Conservation (phyloP, 768 basidiomycete genomes). For the Lactifluus piperatus region DNA sequence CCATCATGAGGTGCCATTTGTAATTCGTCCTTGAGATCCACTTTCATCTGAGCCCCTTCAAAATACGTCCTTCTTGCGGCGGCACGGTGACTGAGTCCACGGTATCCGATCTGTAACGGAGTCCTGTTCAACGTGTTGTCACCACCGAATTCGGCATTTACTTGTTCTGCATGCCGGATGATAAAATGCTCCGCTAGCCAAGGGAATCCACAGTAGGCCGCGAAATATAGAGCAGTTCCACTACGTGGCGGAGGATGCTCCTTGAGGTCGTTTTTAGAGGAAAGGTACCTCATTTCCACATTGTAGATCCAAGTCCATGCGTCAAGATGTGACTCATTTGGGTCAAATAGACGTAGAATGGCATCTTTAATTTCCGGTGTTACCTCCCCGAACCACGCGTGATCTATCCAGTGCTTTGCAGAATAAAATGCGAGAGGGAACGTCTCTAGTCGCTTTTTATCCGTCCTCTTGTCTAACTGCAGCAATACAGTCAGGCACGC, state of each 20-base stretch:
- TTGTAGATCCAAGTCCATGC: background rate
- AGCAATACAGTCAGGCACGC: background rate
- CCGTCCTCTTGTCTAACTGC: background rate
- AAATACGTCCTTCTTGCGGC: no score
- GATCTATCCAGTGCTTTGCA: background rate
- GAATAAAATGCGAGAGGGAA: background rate
- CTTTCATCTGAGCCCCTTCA: no score
- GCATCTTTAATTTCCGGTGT: background rate
- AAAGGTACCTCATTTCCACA: background rate
- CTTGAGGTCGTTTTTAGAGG: background rate
- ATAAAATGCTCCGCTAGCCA: background rate
- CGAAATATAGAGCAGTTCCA: background rate
- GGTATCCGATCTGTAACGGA: no score
- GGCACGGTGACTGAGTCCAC: no score
- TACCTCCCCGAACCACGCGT: background rate
- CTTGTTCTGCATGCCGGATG: background rate
- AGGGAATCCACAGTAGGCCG: background rate
- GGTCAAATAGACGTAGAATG: background rate
- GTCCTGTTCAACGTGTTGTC: background rate
- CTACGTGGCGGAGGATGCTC: background rate
- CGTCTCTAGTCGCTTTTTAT: background rate
- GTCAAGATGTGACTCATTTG: background rate
- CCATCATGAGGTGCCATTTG: background rate
- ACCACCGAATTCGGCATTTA: background rate
- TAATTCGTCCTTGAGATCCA: background rate